Evolutionary conservation across 768 basidiomycete genomes (phyloP), one percentile per base, ranked within the genome.

Genomic region (Cyclocybe cylindracea): DNA sequence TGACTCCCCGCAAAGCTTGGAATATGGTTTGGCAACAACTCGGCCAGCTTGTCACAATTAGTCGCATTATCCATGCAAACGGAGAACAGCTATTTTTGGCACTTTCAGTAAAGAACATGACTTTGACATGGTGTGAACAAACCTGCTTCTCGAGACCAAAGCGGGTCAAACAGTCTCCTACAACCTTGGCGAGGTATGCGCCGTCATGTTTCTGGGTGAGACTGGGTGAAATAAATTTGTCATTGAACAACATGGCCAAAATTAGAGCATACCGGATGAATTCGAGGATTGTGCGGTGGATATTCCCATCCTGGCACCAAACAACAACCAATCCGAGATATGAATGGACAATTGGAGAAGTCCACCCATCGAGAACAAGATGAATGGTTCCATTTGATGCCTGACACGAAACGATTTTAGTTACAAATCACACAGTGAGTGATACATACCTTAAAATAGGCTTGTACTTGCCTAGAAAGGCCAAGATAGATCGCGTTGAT

Each of bases 341-440:
- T 8, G 65, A 64, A 5, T 54, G 46, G 1, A 54, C 55, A 19
- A 67, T 45, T 10, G 70, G 69, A 10, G 64, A 57, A 2, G 68
- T 70, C 70, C 72, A 72, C 13, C 72, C 65, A 60, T 72, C 68
- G 44, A 72, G 54, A 19, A 64, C 67, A 18, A 66, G 46, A 52
- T 72, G 69, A 29, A 71, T 54, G 4, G 63, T 43, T 8, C 57
- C 40, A 32, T 52, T 32, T 9, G 42, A 44, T 24, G 36, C 44
- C 55, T 67, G 48, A 31, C n/a, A n/a, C n/a, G 4, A 49, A 38
- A 51, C 31, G 29, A 43, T 10, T 32, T 38, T 29, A 51, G 18
- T 45, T 36, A 47, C 45, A 46, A 49, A 2, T 32, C 38, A 39
- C 14, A 45, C 48, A 39, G 32, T 35, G 4, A 36, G 14, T 14